Conservation (phyloP, 2,329 filamentous ascomycete species). For the Leptoxyphium fumago region DNA sequence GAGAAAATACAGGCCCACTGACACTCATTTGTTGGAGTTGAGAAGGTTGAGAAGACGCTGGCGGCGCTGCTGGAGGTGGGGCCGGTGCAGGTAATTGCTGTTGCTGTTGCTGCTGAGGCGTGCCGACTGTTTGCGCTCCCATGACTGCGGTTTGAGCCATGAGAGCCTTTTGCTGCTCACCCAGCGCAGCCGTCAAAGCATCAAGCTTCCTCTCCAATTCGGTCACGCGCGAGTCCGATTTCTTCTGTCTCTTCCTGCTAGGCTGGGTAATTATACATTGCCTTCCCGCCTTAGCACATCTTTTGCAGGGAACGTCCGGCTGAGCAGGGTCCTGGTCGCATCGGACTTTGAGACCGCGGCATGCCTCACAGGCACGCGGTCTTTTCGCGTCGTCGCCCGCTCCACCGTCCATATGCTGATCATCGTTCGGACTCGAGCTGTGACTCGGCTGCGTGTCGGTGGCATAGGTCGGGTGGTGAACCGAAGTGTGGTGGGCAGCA, state of each 20-base stretch:
- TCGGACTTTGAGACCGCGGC: conserved; percentile 46
- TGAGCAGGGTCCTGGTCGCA: conserved; percentile 61
- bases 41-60: conserved; percentile 6
- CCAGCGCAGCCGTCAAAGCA: conserved; percentile 65
- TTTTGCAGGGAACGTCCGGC: conserved; percentile 41
- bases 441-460: conserved; percentile 3
- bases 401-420: conserved; percentile 4
- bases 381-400: conserved; percentile 27
- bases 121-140: neutral
- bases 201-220: conserved; percentile 91
- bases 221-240: conserved; percentile 76
- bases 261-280: conserved; percentile 64
- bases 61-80: conserved; percentile 1
- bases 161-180: conserved; percentile 33
- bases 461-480: conserved; percentile 3
- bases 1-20: neutral
- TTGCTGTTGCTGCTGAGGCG: neutral
- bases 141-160: neutral
- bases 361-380: conserved; percentile 33
- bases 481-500: neutral
- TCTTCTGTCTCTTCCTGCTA: conserved; percentile 71
- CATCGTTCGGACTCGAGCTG: conserved; percentile 1
- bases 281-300: conserved; percentile 69
- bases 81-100: conserved; percentile 3
- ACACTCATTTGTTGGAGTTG: neutral